Percentiles rank a stretch among this genome's conserved stretches.
Conservation (phyloP, 2,329 filamentous ascomycete genomes). For the Rhinocladiella mackenziei region DNA sequence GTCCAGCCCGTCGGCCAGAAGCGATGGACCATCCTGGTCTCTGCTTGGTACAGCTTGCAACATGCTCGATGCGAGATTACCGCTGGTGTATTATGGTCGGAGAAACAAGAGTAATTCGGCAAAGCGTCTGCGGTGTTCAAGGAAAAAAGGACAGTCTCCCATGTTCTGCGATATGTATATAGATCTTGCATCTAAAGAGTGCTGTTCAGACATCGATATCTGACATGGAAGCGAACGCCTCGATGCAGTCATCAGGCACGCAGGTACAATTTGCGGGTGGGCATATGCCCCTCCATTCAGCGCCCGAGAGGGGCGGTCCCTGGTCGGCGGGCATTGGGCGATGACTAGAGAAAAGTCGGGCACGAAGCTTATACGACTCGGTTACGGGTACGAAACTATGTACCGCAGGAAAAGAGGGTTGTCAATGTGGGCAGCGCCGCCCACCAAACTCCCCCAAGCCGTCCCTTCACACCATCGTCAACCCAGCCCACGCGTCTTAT, state of each 20-base stretch:
- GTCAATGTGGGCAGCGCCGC: too few relatives aligned
- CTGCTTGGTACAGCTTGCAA: too few relatives aligned
- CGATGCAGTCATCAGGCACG: constrained; percentile 1
- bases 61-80: too few relatives aligned
- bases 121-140: too few relatives aligned
- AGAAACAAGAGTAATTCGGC: too few relatives aligned
- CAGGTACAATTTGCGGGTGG: constrained; percentile 5
- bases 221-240: constrained; percentile 1
- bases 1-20: too few relatives aligned
- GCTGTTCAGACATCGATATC: neutral
- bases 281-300: neutral
- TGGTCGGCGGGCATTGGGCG: too few relatives aligned
- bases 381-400: constrained; percentile 7
- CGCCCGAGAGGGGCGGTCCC: constrained; percentile 1
- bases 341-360: constrained; percentile 1
- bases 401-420: too few relatives aligned
- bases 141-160: too few relatives aligned
- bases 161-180: neutral
- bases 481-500: constrained; percentile 8
- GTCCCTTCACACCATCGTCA: neutral
- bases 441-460: too few relatives aligned
- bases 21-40: too few relatives aligned
- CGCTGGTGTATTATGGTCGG: too few relatives aligned
- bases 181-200: neutral
- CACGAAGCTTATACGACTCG: constrained; percentile 6